These are phyloP conservation scores for Dalbergia cochinchinensis DNA, from an alignment of 306 rosid species.

Conservation along the genomic window DNA sequence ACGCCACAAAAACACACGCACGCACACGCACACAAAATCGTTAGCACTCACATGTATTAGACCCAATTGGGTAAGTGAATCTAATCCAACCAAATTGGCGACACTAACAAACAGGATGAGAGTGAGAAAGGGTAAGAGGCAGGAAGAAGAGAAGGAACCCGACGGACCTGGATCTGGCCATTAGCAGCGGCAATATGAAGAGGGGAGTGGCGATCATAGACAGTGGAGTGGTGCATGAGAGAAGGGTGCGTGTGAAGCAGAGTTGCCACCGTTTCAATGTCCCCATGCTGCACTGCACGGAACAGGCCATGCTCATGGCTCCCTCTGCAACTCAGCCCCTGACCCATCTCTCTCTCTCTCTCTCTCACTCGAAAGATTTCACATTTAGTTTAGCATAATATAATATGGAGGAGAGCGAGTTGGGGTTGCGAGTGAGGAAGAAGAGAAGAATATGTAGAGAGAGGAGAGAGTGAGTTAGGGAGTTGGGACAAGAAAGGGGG, in stretches of 20 bases:
- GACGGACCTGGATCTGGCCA: conserved; percentile 88
- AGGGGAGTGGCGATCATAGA: conserved; percentile 82
- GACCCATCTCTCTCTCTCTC: conserved; percentile 77
- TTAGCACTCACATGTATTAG: too few relatives aligned
- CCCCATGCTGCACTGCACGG: conserved; percentile 83
- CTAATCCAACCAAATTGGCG: not conserved
- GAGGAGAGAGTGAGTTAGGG: conserved; percentile 1
- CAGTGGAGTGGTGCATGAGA: conserved; percentile 70
- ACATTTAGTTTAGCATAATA: conserved; percentile 57
- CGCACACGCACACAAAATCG: conserved; percentile 6
- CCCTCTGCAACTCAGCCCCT: conserved; percentile 84
- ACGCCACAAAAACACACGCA: too few relatives aligned
- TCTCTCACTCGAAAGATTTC: conserved; percentile 37
- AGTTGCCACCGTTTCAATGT: conserved; percentile 59
- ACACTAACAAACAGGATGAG: not conserved
- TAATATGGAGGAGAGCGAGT: not conserved
- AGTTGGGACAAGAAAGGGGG: conserved; percentile 8
- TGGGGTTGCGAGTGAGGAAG: not conserved
- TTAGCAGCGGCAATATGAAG: conserved; percentile 97
- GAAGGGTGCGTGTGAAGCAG: conserved; percentile 60
- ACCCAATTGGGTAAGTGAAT: conserved; percentile 3
- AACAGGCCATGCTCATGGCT: conserved; percentile 79
- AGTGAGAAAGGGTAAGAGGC: not conserved
- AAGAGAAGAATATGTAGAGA: not conserved
- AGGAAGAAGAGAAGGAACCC: conserved; percentile 9